A percentile compares a stretch with the other conserved stretches of the same genome.
phyloP scores from a whole-genome alignment of 2,329 filamentous ascomycete genomes.

The Lachnellula subtilissima region DNA sequence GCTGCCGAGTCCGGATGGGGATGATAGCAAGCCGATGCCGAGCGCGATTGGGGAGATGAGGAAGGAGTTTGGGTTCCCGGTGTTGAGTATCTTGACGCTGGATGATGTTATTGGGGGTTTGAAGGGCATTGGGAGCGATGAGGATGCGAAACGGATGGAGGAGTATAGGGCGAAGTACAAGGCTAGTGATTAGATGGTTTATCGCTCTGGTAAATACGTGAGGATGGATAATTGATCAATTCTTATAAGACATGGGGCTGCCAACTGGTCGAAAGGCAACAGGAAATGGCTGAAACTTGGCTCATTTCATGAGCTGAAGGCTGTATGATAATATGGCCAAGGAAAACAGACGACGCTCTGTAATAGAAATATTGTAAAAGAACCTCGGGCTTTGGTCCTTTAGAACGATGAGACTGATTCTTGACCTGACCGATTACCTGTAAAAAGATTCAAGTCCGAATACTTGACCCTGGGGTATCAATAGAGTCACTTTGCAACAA shows the following conservation, averaged over 20 bases:
- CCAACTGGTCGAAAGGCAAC: no score
- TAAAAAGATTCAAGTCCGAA: slow-evolving; percentile 1
- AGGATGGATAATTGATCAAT: no score
- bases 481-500: slow-evolving; percentile 6
- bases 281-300: no score
- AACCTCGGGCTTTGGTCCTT: not conserved
- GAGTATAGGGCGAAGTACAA: slow-evolving; percentile 67
- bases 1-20: slow-evolving; percentile 55
- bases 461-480: slow-evolving; percentile 17
- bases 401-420: not conserved
- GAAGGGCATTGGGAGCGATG: slow-evolving; percentile 54
- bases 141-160: slow-evolving; percentile 63
- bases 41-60: slow-evolving; percentile 84
- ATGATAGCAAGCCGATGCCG: slow-evolving; percentile 54
- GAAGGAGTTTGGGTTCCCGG: slow-evolving; percentile 77
- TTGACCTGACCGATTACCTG: not conserved
- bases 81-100: slow-evolving; percentile 77
- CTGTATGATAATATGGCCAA: no score
- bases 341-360: no score
- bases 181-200: slow-evolving; percentile 43
- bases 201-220: not conserved
- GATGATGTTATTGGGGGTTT: slow-evolving; percentile 75
- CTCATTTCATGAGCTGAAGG: no score
- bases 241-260: no score
- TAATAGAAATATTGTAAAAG: no score